Evolutionary conservation across 2,329 filamentous ascomycete species (phyloP), one percentile per base, ranked within the genome.

Genomic region (Conoideocrella luteorostrata): DNA sequence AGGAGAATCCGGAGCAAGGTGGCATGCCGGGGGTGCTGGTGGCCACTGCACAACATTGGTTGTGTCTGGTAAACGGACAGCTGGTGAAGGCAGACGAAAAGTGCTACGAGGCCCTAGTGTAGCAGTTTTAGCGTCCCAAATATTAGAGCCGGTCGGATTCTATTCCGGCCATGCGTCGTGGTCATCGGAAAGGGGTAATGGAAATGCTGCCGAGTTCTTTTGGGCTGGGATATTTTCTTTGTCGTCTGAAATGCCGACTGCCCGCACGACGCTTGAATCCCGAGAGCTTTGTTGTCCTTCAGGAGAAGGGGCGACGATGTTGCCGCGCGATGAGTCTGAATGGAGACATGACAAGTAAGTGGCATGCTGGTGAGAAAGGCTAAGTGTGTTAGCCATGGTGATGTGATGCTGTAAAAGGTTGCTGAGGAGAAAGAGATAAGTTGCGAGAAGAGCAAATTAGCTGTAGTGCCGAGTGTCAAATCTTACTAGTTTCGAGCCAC

Each of bases 371-470:
- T 15, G 5, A 12, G 35, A 20, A 15, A 36, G 40, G 39, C 22
- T 39, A 43, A 43, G 39, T 38, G 40, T 35, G 39, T 34, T 39
- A 20, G 44, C 35, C 44, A 46, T 46, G 40, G 32, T 36, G 40
- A 34, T 15, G 20, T 39, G 23, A 41, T 41, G 32, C 4, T 37
- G 30, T 11, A 35, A 26, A 39, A 29, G 37, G 34, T 15, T 38
- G 33, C 24, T 38, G 21, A 7, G 28, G 13, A 38, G 32, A 18
- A 5, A n/a, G n/a, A n/a, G n/a, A n/a, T n/a, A n/a, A n/a, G n/a
- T n/a, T n/a, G n/a, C n/a, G n/a, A n/a, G n/a, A n/a, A n/a, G n/a
- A n/a, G n/a, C n/a, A n/a, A n/a, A n/a, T n/a, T n/a, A n/a, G n/a
- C n/a, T n/a, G n/a, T n/a, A n/a, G n/a, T n/a, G n/a, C n/a, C n/a